phyloP scores from a whole-genome alignment of 2,329 filamentous ascomycete genomes.

The Chrysoporthe deuterocubensis region DNA sequence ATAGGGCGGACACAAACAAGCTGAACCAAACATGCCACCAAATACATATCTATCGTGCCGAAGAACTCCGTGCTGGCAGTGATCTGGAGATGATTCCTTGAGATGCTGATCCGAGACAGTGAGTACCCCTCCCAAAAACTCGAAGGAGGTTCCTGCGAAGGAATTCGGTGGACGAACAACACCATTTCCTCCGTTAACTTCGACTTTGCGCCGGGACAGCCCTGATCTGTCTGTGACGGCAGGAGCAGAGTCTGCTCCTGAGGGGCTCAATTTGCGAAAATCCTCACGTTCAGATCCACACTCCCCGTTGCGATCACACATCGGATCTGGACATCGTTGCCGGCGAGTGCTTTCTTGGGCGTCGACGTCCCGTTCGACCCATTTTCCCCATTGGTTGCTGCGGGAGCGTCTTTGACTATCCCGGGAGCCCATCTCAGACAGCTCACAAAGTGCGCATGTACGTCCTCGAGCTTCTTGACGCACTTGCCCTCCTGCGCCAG shows the following conservation, averaged over 20 bases:
- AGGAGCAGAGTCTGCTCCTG: not conserved
- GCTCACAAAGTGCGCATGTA: constrained; percentile 83
- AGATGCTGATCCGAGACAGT: constrained; percentile 1
- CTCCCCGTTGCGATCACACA: constrained; percentile 88
- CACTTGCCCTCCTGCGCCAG: constrained; percentile 87
- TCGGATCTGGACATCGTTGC: constrained; percentile 67
- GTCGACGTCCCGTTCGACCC: constrained; percentile 43
- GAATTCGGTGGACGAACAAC: not conserved
- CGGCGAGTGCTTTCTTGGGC: constrained; percentile 51
- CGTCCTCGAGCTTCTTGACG: constrained; percentile 78
- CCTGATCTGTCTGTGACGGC: not conserved
- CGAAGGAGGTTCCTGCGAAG: not conserved
- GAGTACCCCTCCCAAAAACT: not conserved
- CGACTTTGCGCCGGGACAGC: not conserved
- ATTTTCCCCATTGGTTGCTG: constrained; percentile 45
- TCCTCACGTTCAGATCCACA: constrained; percentile 77
- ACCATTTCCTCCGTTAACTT: not conserved
- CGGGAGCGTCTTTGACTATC: constrained; percentile 62
- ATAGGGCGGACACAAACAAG: constrained; percentile 3
- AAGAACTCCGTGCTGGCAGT: constrained; percentile 12
- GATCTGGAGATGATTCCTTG: constrained; percentile 1
- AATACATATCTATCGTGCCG: constrained; percentile 7
- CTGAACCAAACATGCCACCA: constrained; percentile 7
- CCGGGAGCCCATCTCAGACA: constrained; percentile 88
- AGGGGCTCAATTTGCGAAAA: constrained; percentile 66